Base-by-base conservation (phyloP, 345 rosid genomes). In the Euclidium syriacum region DNA sequence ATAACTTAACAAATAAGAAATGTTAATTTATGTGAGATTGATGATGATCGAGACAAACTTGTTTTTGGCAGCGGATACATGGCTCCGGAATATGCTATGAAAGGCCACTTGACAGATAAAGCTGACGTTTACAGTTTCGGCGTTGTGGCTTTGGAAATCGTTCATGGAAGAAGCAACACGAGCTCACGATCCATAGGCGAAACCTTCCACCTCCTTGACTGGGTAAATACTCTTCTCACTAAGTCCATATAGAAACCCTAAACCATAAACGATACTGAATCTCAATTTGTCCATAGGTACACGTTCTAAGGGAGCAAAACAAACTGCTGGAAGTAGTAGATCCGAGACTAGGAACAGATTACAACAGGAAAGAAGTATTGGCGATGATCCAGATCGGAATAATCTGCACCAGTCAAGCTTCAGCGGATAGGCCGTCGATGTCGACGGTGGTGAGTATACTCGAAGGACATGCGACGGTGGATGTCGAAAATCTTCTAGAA, bases 381-480 rank as follows among this genome's bases (percentile, higher is more conserved):
- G 42, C 25, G 32, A 75, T 80, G 78, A 78, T 81, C 62, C 53
- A 74, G 47, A 77, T 80, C 15, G 83, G 83, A 11, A 68, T 84
- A 1, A 49, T 73, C 8, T 79, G 90, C 56, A 58, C 86, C 3
- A 67, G 75, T 74, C 69, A 5, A 16, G 65, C 66, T 58, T 66
- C 83, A 0, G 18, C 71, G 1, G 63, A 48, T 6, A 76, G 90
- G 59, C 90, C 90, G 8, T 11, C 81, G 0, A 79, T 84, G 85
- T 78, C 90, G 23, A 61, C 79, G 12, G 86, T 84, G 2, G 83
- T 84, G 29, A 79, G 81, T 63, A 78, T 79, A 76, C 81, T 81
- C 3, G 85, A 84, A 79, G 86, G 85, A 16, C 68, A 48, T 25
- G 41, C 73, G 0, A 41, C 42, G 17, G 68, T 78, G 49, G 26